Evolutionary conservation across 495 filamentous ascomycete species (phyloP).

Genomic region (Parmelia sp.): DNA sequence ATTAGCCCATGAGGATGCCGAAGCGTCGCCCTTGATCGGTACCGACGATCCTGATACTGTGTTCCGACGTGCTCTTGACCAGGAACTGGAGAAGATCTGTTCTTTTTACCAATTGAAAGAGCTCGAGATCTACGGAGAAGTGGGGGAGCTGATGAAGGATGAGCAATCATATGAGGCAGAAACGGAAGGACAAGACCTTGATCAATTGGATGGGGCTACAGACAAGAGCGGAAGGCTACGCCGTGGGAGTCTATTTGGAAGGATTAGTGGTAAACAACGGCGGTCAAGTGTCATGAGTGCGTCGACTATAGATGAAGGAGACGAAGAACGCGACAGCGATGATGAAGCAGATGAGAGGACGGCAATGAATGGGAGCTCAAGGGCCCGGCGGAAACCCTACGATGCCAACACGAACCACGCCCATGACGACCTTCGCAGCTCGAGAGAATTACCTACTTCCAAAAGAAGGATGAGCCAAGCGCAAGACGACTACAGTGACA

Average conservation of each 20-base stretch:
- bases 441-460: constrained; percentile 47
- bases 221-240: constrained; percentile 41
- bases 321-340: constrained; percentile 52
- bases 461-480: constrained; percentile 49
- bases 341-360: constrained; percentile 59
- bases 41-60: constrained; percentile 62
- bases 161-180: constrained; percentile 64
- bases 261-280: constrained; percentile 33
- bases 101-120: constrained; percentile 87
- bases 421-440: constrained; percentile 47
- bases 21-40: constrained; percentile 76
- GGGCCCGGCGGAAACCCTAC: constrained; percentile 23
- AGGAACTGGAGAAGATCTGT: constrained; percentile 87
- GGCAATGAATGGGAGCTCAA: constrained; percentile 40
- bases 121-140: constrained; percentile 71
- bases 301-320: constrained; percentile 34
- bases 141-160: constrained; percentile 69
- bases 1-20: constrained; percentile 52
- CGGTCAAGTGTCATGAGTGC: constrained; percentile 47
- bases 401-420: constrained; percentile 31
- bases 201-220: constrained; percentile 46
- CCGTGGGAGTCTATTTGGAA: constrained; percentile 41
- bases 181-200: constrained; percentile 50
- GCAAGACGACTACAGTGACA: constrained; percentile 70
- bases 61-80: constrained; percentile 75